Conservation (phyloP, 2,329 filamentous ascomycete genomes). For the Fusarium newnesense region DNA sequence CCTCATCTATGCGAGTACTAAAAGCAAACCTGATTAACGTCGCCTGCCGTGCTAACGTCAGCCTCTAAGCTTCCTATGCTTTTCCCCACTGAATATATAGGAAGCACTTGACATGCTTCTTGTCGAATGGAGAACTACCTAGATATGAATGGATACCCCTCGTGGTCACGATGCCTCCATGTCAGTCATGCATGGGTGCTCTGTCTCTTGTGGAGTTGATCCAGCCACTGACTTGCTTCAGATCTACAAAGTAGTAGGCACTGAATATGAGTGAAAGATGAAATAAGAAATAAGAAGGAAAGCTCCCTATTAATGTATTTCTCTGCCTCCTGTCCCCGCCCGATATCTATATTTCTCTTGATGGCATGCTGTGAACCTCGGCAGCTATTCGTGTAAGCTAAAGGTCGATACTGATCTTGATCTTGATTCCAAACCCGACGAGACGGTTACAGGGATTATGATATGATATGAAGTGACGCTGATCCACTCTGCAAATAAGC, state of each 20-base stretch:
- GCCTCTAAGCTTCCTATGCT: too few species aligned
- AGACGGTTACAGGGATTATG: neutral
- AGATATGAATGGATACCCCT: neutral
- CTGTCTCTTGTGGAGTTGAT: slow-evolving; percentile 19
- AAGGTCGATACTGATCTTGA: neutral
- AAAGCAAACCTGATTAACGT: neutral
- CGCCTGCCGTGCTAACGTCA: neutral
- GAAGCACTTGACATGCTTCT: neutral
- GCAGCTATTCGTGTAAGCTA: neutral
- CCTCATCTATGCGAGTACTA: neutral
- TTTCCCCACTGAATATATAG: too few species aligned
- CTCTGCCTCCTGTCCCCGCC: neutral
- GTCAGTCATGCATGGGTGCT: neutral
- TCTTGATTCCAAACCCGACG: neutral
- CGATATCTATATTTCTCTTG: neutral
- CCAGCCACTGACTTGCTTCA: neutral
- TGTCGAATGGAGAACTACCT: neutral
- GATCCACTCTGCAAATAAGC: slow-evolving; percentile 4
- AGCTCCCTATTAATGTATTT: too few species aligned
- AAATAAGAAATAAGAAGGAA: neutral
- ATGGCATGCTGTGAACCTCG: neutral
- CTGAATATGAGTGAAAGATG: neutral
- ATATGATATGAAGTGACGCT: slow-evolving; percentile 12
- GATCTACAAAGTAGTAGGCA: neutral
- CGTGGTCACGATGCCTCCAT: neutral